Evolutionary conservation across 2,329 filamentous ascomycete genomes (phyloP), one percentile per base, ranked within the genome.

Genomic region (Trichoderma aggressivum): DNA sequence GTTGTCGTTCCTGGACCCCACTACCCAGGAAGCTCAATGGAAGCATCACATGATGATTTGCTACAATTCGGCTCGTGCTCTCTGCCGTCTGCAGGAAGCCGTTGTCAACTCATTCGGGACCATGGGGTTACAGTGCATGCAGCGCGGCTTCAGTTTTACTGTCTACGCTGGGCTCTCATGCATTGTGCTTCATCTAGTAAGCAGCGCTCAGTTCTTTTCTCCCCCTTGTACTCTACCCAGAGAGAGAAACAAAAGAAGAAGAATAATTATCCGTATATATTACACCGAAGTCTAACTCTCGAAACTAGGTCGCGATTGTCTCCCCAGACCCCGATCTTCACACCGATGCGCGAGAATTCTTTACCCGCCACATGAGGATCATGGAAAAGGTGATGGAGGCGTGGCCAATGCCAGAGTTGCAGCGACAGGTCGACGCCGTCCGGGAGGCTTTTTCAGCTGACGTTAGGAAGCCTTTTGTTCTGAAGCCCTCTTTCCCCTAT

Each of bases 151-250:
- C 79, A 97, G 94, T 81, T 98, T 97, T 77, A 94, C 93, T 7
- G 94, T 98, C n/a, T 98, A 98, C 78, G 90, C 91, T 70, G 90
- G 97, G 30, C 84, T 98, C 59, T 96, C 94, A 0, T 97, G 94
- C 83, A 94, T 95, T 28, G 94, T 98, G 81, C 87, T 98, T 69
- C 94, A 98, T 81, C 82, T 98, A 81, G 95, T 98, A 86, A 81
- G 93, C 87, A 47, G 63, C 63, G 63, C 63, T 66, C 21, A 50
- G 32, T 56, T 43, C 18, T 12, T 58, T 66, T 11, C 12, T 12
- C 65, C 55, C 53, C 55, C 16, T n/a, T 43, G 16, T 58, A 28
- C 47, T 65, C 32, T 18, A 47, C 62, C 47, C 62, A 56, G 21
- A 47, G 34, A 34, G 10, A 32, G 30, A 34, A 11, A 7, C 28